phyloP scores from a whole-genome alignment of 768 basidiomycete genomes.

The Russula abietina region DNA sequence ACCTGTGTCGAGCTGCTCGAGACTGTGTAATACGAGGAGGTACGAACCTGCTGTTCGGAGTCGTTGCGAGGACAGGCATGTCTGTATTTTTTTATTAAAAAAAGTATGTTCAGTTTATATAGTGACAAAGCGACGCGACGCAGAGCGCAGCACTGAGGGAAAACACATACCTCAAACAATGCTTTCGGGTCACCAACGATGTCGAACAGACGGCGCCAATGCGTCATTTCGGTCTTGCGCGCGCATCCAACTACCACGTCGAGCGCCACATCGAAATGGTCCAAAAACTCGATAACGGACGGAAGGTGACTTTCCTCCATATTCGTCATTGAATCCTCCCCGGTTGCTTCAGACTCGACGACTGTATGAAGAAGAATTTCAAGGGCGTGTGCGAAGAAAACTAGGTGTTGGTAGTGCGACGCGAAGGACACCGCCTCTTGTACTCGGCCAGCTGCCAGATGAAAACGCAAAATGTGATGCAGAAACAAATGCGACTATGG shows the following conservation, averaged over 20 bases:
- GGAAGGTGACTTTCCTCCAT: conserved; percentile 41
- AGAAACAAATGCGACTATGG: conserved; percentile 86
- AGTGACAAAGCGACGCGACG: neutral
- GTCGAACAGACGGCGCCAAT: conserved; percentile 85
- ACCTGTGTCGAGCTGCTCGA: conserved; percentile 84
- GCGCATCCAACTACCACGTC: conserved; percentile 96
- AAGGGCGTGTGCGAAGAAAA: conserved; percentile 90
- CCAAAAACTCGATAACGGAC: conserved; percentile 80
- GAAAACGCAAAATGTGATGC: conserved; percentile 82
- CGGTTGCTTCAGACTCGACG: conserved; percentile 70
- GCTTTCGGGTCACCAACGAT: conserved; percentile 86
- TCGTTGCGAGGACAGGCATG: conserved; percentile 62
- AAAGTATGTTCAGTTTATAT: neutral
- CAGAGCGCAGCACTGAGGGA: neutral
- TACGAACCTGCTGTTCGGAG: conserved; percentile 90
- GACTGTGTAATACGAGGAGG: conserved; percentile 86
- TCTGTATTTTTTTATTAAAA: conserved; percentile 37
- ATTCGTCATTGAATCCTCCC: conserved; percentile 17
- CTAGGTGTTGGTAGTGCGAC: conserved; percentile 75
- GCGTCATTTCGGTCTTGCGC: conserved; percentile 88
- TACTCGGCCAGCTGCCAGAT: conserved; percentile 57
- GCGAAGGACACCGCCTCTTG: conserved; percentile 83
- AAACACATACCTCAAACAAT: conserved; percentile 71
- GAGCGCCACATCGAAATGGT: conserved; percentile 85
- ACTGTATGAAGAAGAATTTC: conserved; percentile 93